Base-by-base conservation (phyloP, 1,284 basidiomycete species). In the Cystobasidiaceae sp. region DNA sequence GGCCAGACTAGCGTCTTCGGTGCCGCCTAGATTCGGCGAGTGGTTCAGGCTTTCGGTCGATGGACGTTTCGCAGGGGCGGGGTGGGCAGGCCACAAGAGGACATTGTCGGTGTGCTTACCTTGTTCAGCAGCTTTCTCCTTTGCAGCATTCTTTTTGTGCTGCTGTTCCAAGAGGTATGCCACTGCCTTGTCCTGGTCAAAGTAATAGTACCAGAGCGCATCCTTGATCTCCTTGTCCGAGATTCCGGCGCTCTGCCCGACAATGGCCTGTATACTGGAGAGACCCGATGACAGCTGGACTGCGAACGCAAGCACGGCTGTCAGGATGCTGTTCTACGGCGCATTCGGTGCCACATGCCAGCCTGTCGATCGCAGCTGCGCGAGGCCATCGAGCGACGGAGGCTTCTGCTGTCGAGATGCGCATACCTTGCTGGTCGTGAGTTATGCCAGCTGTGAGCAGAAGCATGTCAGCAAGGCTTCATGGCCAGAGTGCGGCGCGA, bases 171-270 rank as follows among this genome's bases (percentile, higher is more conserved):
- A 34, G 23, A 92, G 80, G 82, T 85, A 89, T 39, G 84, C 78
- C 15, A 93, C 78, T 5, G 89, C 85, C 73, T 86, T 82, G 43
- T 90, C 85, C 19, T 89, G 82, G 73, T 97, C 86, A 73, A 96
- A 97, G 78, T 89, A 90, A 71, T 82, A 85, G 71, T 97, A 86
- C 88, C 92, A 97, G 46, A 97, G 80, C 0, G 84, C 82, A 70
- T 93, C 88, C 73, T 84, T 85, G 76, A 98, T 88, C 55, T 84
- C 82, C 41, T 79, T 77, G 74, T 94, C 89, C 37, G 86, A 80
- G 52, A 94, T 78, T 33, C 85, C 73, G 6, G 81, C 82, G 74
- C 85, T 81, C 67, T 84, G 80, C 23, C 90, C 90, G 41, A 96
- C 76, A 17, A 87, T 76, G 15, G 80, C 77, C 65, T 85, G 81